These are phyloP conservation scores for Lavandula angustifolia DNA, from an alignment of 257 asterid species.

Conservation along the genomic window DNA sequence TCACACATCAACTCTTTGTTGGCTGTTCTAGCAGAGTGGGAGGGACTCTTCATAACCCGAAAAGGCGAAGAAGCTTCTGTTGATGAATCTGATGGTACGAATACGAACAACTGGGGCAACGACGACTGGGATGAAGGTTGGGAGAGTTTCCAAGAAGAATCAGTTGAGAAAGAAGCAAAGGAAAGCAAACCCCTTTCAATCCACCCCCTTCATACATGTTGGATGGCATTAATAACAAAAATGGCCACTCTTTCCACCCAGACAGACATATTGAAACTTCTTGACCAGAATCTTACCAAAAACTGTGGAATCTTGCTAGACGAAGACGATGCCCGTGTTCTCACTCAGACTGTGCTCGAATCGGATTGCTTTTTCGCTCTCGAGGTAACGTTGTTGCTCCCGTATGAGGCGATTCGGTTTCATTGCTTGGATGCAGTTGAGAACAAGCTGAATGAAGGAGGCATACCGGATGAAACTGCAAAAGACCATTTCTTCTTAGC, in stretches of 20 bases:
- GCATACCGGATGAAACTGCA: constrained; percentile 48
- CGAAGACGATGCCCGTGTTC: constrained; percentile 52
- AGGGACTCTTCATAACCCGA: constrained; percentile 55
- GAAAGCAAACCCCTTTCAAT: constrained; percentile 34
- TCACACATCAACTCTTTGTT: constrained; percentile 54
- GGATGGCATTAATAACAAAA: constrained; percentile 58
- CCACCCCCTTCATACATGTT: constrained; percentile 84
- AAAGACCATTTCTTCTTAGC: constrained; percentile 51
- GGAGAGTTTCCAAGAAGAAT: constrained; percentile 92
- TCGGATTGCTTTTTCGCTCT: constrained; percentile 65
- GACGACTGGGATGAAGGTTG: constrained; percentile 99
- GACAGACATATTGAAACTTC: constrained; percentile 49
- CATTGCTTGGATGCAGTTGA: constrained; percentile 81
- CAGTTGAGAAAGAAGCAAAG: constrained; percentile 51
- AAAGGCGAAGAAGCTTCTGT: constrained; percentile 38
- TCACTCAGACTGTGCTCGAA: constrained; percentile 50
- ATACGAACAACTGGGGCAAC: constrained; percentile 60
- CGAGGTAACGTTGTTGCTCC: constrained; percentile 57
- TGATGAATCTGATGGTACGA: constrained; percentile 49
- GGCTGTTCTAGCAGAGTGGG: constrained; percentile 82
- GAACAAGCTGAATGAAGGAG: constrained; percentile 64
- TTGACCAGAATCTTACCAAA: constrained; percentile 50
- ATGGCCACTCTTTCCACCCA: constrained; percentile 45
- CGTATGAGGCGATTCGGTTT: constrained; percentile 53
- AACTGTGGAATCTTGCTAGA: constrained; percentile 48